phyloP scores from a whole-genome alignment of 345 rosid species.

The Bretschneidera sinensis region DNA sequence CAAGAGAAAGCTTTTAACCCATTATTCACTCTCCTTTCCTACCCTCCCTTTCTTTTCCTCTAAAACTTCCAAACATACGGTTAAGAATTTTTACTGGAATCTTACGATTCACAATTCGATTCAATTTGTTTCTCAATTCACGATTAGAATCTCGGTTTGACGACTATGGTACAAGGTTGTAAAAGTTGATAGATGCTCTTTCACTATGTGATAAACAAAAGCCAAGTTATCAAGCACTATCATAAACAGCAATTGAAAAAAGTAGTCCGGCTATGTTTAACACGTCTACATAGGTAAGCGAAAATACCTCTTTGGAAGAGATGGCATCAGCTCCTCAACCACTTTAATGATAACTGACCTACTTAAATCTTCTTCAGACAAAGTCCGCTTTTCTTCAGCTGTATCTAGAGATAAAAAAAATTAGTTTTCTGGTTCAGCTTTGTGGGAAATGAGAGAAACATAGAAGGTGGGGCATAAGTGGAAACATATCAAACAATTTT shows the following conservation, averaged over 20 bases:
- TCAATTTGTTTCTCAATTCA: no score
- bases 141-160: no score
- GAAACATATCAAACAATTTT: background rate
- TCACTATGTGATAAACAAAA: no score
- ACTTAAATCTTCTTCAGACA: slow-evolving; percentile 18
- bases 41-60: no score
- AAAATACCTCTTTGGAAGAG: slow-evolving; percentile 46
- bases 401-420: slow-evolving; percentile 9
- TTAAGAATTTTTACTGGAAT: no score
- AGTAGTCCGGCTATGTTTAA: no score
- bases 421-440: background rate
- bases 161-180: no score
- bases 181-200: no score
- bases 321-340: slow-evolving; percentile 39
- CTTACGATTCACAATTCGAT: no score
- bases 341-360: slow-evolving; percentile 21
- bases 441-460: background rate
- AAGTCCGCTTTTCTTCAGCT: slow-evolving; percentile 24
- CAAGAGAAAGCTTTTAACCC: no score
- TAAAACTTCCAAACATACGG: background rate
- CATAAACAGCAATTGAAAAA: background rate
- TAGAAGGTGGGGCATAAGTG: background rate
- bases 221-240: background rate
- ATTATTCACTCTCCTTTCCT: no score
- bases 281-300: background rate